Evolutionary conservation across 75 land plant species (phyloP).

Genomic region (Ceratopteris richardii): DNA sequence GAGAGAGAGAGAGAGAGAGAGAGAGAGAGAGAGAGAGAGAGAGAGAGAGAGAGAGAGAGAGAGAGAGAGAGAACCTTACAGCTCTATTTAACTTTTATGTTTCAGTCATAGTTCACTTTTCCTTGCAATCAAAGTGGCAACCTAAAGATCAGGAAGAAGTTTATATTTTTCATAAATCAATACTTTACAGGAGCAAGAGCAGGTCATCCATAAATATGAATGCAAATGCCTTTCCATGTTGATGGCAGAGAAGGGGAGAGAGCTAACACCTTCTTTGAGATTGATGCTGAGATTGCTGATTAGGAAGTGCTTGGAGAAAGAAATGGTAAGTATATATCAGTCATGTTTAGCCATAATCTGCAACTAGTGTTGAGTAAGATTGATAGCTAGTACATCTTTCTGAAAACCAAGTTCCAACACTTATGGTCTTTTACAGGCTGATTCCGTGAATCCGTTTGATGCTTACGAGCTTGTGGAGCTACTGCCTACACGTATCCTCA

Average conservation of each 20-base stretch:
- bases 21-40: too few relatives aligned
- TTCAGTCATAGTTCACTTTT: too few relatives aligned
- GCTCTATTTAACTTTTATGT: too few relatives aligned
- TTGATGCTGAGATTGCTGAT: constrained; percentile 60
- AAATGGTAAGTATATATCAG: constrained; percentile 32
- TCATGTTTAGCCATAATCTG: neutral
- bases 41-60: too few relatives aligned
- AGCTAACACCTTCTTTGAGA: constrained; percentile 59
- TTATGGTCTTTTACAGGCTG: constrained; percentile 44
- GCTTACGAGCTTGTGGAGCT: constrained; percentile 55
- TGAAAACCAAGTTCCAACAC: too few relatives aligned
- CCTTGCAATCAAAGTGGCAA: too few relatives aligned
- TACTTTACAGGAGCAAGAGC: constrained; percentile 51
- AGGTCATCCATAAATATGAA: constrained; percentile 62
- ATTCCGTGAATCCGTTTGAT: constrained; percentile 34
- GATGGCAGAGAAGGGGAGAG: constrained; percentile 36
- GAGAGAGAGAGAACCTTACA: too few relatives aligned
- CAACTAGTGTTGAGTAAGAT: neutral
- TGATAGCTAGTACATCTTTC: too few relatives aligned
- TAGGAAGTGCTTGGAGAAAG: constrained; percentile 42
- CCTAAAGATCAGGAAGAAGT: too few relatives aligned
- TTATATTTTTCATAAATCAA: too few relatives aligned
- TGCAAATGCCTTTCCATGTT: constrained; percentile 43
- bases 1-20: too few relatives aligned
- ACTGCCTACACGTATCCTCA: constrained; percentile 92